Evolutionary conservation across 2,329 filamentous ascomycete species (phyloP).

Genomic region (Ilyonectria sp.): DNA sequence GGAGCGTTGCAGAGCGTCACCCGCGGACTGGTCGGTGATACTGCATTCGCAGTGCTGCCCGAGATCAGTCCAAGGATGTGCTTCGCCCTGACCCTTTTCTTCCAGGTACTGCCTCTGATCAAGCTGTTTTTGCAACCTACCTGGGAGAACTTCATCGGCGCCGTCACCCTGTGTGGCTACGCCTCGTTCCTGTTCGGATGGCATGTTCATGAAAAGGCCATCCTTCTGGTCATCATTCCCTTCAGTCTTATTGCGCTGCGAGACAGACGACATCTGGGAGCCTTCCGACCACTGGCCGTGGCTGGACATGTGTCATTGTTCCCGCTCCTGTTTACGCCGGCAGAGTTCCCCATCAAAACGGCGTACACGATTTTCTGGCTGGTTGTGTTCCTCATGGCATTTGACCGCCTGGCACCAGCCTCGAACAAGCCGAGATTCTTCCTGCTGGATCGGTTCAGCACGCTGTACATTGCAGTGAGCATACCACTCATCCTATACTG

Average conservation of each 20-base stretch:
- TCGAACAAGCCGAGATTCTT: slow-evolving; percentile 87
- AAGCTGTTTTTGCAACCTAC: slow-evolving; percentile 86
- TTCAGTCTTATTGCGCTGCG: slow-evolving; percentile 93
- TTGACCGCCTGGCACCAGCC: slow-evolving; percentile 90
- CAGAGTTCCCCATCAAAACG: slow-evolving; percentile 95
- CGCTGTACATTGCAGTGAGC: slow-evolving; percentile 90
- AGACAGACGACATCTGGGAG: slow-evolving; percentile 90
- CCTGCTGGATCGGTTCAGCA: slow-evolving; percentile 90
- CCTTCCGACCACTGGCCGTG: slow-evolving; percentile 92
- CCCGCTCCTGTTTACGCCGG: slow-evolving; percentile 90
- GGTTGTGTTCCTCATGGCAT: slow-evolving; percentile 85
- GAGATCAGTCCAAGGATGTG: slow-evolving; percentile 86
- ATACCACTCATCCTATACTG: slow-evolving; percentile 93
- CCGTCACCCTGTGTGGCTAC: slow-evolving; percentile 93
- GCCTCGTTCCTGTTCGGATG: slow-evolving; percentile 97
- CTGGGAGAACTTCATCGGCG: slow-evolving; percentile 91
- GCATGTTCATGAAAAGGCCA: slow-evolving; percentile 98
- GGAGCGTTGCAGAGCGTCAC: slow-evolving; percentile 91
- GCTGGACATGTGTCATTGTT: slow-evolving; percentile 96
- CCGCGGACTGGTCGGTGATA: slow-evolving; percentile 92
- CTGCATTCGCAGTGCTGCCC: slow-evolving; percentile 92
- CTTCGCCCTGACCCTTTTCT: slow-evolving; percentile 85
- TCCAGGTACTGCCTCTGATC: slow-evolving; percentile 84
- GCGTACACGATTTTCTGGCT: slow-evolving; percentile 96
- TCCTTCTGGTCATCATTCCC: slow-evolving; percentile 93